Evolutionary conservation across 2,329 filamentous ascomycete species (phyloP), one percentile per base, ranked within the genome.

Genomic region (Aureobasidium vineae): DNA sequence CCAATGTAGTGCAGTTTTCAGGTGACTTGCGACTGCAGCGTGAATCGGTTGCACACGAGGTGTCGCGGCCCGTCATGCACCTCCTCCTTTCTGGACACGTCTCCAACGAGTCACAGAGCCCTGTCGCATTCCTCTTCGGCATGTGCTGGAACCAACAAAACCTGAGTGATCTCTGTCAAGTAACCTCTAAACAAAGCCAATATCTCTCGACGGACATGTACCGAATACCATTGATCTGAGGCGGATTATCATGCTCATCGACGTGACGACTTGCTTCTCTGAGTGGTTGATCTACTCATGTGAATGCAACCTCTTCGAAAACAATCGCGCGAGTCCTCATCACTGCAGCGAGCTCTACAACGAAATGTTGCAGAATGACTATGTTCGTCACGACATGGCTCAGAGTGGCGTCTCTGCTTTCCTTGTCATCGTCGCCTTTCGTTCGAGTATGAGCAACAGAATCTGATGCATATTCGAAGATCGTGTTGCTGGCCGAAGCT

Each of bases 331-430:
- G 73, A 1, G 82, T 76, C 69, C 82, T 81, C 72, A 83, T 70
- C 63, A 83, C 73, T 5, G 81, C 81, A 13, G 80, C 77, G 15
- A 83, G 67, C 72, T 83, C 81, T 57, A 83, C 71, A 23, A 81
- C 75, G 69, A 83, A 83, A 68, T 83, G 79, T 70, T 83, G 81
- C 69, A 83, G 68, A 11, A 83, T 75, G 6, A 83, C 79, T 47
- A 81, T 77, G 68, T 83, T 83, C 11, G 81, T 83, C 40, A 83
- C 73, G 36, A 83, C 77, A 70, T 83, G 81, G 65, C 81, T 74
- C 36, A 83, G 70, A 69, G 78, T 82, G 16, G 79, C 80, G 63
- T 79, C 76, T n/a, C 74, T 69, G 60, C 74, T 71, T 11, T 76
- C 73, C 15, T 68, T 28, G 72, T 71, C 40, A 67, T 49, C 40